Evolutionary conservation across 2,329 filamentous ascomycete species (phyloP), one percentile per base, ranked within the genome.

Genomic region (Emmonsiellopsis sp.): DNA sequence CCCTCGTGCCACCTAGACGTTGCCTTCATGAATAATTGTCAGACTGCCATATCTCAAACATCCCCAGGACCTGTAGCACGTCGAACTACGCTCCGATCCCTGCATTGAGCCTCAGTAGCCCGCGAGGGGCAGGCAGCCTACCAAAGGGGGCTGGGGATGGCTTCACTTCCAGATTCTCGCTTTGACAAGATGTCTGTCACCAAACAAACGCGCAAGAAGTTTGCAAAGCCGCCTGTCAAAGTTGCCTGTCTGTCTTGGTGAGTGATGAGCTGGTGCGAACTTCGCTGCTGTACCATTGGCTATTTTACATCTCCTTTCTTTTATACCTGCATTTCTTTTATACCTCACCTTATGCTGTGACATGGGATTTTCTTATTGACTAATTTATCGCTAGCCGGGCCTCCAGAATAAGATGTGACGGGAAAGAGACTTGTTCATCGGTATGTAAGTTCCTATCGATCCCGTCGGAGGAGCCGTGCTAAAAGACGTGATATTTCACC

Each of bases 161-260:
- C 47, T 49, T 49, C 47, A 7, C 47, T 14, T 36, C 34, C 37
- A 14, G 46, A 49, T 31, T 17, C 34, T 6, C 40, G 37, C 21
- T 52, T 49, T 39, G 52, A 52, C 44, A 56, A 56, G 53, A 57
- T 57, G 34, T 58, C 60, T 31, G 62, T 60, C 52, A 62, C 65
- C 58, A 62, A 62, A 47, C 64, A 66, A 56, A 59, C 65, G 57
- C 67, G 69, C 58, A 72, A 69, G 65, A 73, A 72, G 61, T 73
- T 73, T 56, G 67, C 68, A 49, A 72, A 72, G 64, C 71, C 71
- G 21, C 71, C 71, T 42, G 71, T 73, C 36, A 73, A 73, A 60
- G 68, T 73, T 61, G 71, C 71, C 43, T 73, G 70, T 64, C 60
- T 73, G 53, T 61, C 71, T 52, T 73, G 71, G 71, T 73, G 62